phyloP scores from a whole-genome alignment of 2,329 filamentous ascomycete genomes.

The Diaporthe vexans region DNA sequence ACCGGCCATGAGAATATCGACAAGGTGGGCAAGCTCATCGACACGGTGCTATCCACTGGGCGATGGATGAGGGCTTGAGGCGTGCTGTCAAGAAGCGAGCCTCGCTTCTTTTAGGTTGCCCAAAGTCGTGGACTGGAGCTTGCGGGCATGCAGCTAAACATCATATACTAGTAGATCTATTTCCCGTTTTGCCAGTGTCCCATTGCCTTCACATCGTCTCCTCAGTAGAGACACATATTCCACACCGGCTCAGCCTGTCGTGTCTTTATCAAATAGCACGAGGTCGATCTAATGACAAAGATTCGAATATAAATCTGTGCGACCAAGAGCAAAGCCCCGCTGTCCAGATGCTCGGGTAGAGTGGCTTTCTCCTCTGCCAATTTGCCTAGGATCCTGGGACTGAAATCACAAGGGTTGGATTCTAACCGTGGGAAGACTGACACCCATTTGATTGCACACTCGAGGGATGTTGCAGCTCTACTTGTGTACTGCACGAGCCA shows the following conservation, averaged over 20 bases:
- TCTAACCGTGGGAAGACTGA: no score
- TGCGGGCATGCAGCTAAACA: neutral
- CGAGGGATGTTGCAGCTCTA: neutral
- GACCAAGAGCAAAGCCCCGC: neutral
- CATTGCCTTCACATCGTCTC: no score
- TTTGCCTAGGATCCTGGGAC: neutral
- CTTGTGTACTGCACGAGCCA: no score
- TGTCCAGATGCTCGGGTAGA: no score
- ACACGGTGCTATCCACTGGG: neutral
- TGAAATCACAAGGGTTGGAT: neutral
- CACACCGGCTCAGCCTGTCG: neutral
- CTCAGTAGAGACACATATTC: no score
- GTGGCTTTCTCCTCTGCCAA: neutral
- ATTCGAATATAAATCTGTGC: no score
- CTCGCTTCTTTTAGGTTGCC: neutral
- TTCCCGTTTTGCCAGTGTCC: neutral
- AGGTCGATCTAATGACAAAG: neutral
- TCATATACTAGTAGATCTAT: no score
- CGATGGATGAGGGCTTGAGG: neutral
- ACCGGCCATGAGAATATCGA: conserved; percentile 27
- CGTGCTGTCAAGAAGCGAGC: neutral
- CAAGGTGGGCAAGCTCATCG: conserved; percentile 10
- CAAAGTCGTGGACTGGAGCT: neutral
- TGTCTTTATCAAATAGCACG: neutral
- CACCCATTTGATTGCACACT: no score